Conservation (phyloP, 129 eudicot species). For the Erigeron canadensis region DNA sequence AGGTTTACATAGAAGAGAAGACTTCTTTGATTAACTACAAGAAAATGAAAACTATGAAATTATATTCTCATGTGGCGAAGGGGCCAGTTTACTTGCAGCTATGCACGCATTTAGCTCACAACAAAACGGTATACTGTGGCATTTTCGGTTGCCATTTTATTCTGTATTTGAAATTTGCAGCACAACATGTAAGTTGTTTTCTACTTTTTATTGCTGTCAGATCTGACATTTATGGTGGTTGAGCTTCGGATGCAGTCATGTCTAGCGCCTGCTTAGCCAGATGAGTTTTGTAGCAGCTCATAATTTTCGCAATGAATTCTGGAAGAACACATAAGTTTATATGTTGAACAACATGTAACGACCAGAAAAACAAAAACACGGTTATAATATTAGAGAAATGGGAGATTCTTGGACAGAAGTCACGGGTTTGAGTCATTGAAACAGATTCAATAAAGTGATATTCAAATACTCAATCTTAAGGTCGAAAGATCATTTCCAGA, state of each 20-base stretch:
- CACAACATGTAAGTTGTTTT: slow-evolving; percentile 29
- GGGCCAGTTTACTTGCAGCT: slow-evolving; percentile 12
- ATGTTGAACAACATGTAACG: background rate
- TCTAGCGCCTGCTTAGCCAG: slow-evolving; percentile 25
- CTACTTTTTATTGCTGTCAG: slow-evolving; percentile 14
- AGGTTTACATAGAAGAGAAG: slow-evolving; percentile 20
- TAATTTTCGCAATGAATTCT: slow-evolving; percentile 83
- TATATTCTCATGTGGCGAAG: slow-evolving; percentile 2
- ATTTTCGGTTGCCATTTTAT: slow-evolving; percentile 35
- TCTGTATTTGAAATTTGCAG: slow-evolving; percentile 28
- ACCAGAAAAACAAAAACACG: background rate
- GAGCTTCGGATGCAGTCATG: slow-evolving; percentile 14
- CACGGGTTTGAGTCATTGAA: background rate
- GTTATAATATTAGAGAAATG: background rate
- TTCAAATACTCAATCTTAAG: background rate
- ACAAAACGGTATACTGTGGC: slow-evolving; percentile 22
- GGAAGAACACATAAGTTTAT: slow-evolving; percentile 23
- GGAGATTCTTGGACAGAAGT: background rate
- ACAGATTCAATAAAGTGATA: background rate
- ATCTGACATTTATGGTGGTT: background rate
- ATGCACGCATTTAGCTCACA: slow-evolving; percentile 32
- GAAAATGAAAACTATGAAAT: slow-evolving; percentile 4
- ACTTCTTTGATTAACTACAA: background rate
- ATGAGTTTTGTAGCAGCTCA: slow-evolving; percentile 67
- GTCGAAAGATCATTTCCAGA: background rate